Percentiles rank a stretch among this genome's conserved stretches.
Conservation (phyloP, 495 filamentous ascomycete genomes). For the Penicillium ucsense region DNA sequence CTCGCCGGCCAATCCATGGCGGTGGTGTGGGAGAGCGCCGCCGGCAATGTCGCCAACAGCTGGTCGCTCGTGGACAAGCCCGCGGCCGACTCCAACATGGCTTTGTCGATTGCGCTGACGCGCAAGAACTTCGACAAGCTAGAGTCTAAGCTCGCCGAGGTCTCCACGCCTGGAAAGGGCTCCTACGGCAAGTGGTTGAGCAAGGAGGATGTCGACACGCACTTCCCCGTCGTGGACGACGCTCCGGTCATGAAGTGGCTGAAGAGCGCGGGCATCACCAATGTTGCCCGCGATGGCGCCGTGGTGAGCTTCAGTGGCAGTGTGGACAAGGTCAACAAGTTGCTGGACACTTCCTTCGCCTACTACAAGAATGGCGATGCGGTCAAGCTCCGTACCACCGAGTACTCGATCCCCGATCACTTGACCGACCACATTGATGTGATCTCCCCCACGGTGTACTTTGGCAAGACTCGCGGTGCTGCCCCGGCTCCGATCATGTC, state of each 20-base stretch:
- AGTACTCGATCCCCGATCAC: slow-evolving; percentile 53
- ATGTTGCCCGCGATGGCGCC: slow-evolving; percentile 30
- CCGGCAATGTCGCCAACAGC: slow-evolving; percentile 3
- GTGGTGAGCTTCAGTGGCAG: slow-evolving; percentile 41
- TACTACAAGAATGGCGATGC: slow-evolving; percentile 25
- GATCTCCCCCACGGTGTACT: slow-evolving; percentile 50
- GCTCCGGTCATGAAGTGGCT: slow-evolving; percentile 41
- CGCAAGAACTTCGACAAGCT: slow-evolving; percentile 45
- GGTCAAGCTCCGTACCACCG: slow-evolving; percentile 43
- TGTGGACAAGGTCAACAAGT: slow-evolving; percentile 37
- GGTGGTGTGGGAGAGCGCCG: slow-evolving; percentile 11
- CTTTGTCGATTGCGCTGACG: slow-evolving; percentile 30
- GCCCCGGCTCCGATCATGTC: slow-evolving; percentile 9
- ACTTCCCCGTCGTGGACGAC: slow-evolving; percentile 39
- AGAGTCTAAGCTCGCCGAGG: slow-evolving; percentile 40
- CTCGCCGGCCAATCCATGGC: slow-evolving; percentile 10
- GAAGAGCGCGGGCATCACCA: slow-evolving; percentile 35
- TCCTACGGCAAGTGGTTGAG: slow-evolving; percentile 50
- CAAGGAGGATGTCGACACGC: slow-evolving; percentile 39
- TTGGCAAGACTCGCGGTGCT: slow-evolving; percentile 34
- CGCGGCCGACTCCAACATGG: slow-evolving; percentile 5
- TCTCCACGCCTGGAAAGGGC: slow-evolving; percentile 45
- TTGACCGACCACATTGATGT: slow-evolving; percentile 44
- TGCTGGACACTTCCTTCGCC: slow-evolving; percentile 39
- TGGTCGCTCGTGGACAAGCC: slow-evolving; percentile 9